These are phyloP conservation scores for Panaeolus cyanescens DNA, from an alignment of 768 basidiomycete species.

Conservation along the genomic window DNA sequence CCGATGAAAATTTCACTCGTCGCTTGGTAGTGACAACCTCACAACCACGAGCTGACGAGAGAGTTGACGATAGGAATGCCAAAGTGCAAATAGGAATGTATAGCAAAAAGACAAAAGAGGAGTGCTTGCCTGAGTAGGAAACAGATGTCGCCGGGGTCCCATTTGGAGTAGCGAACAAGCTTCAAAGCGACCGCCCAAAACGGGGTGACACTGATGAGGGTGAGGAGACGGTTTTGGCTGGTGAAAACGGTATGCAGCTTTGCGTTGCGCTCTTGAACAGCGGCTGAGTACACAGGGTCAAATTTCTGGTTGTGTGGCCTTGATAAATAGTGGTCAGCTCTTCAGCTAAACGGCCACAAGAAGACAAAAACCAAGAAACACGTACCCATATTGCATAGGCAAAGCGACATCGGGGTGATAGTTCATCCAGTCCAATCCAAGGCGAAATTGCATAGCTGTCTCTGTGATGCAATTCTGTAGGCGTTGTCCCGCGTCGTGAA, in stretches of 20 bases:
- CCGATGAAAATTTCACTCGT: not conserved
- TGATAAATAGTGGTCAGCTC: conserved; percentile 5
- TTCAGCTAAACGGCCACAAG: not conserved
- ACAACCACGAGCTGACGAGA: not conserved
- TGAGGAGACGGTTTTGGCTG: conserved; percentile 51
- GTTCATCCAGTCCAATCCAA: conserved; percentile 79
- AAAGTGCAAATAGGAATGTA: conserved; percentile 4
- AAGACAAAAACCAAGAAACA: conserved; percentile 29
- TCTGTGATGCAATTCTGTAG: conserved; percentile 55
- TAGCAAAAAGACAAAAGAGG: not conserved
- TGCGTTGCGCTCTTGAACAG: conserved; percentile 52
- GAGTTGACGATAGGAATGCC: not conserved
- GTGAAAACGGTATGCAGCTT: conserved; percentile 57
- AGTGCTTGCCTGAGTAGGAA: conserved; percentile 59
- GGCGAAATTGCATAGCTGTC: conserved; percentile 50
- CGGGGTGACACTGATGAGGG: conserved; percentile 62
- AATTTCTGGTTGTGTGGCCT: conserved; percentile 35
- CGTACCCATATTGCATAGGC: conserved; percentile 62
- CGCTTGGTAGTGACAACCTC: not conserved
- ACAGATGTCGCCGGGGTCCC: conserved; percentile 67
- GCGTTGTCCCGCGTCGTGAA: conserved; percentile 54
- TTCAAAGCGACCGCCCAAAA: conserved; percentile 77
- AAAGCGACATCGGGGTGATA: conserved; percentile 71
- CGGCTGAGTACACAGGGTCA: conserved; percentile 63
- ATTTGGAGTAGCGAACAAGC: conserved; percentile 63